phyloP scores from a whole-genome alignment of 2,329 filamentous ascomycete genomes.

The Pseudonectria buxi region DNA sequence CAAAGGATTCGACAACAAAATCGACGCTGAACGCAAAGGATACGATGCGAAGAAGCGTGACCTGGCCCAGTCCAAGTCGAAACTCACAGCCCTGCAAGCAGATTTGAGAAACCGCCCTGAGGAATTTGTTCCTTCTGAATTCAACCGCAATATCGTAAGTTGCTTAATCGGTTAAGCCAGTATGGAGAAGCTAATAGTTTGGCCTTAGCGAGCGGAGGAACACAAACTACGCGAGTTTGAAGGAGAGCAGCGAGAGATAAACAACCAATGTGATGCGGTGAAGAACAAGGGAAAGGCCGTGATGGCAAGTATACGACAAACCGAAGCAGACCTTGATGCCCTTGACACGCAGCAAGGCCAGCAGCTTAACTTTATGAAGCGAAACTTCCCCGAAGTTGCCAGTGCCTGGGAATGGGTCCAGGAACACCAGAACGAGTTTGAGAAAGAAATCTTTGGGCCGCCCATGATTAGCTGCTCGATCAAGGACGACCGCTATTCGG shows the following conservation, averaged over 20 bases:
- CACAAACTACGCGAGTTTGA: conserved; percentile 48
- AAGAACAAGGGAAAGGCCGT: conserved; percentile 36
- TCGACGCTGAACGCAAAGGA: conserved; percentile 44
- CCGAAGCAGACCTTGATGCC: conserved; percentile 44
- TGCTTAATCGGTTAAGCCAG: neutral
- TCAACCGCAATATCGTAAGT: conserved; percentile 67
- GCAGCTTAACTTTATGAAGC: conserved; percentile 59
- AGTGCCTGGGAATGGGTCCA: conserved; percentile 78
- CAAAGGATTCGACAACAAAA: conserved; percentile 36
- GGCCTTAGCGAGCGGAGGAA: conserved; percentile 51
- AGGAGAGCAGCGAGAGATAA: conserved; percentile 31
- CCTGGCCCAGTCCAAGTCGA: conserved; percentile 41
- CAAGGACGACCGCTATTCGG: conserved; percentile 60
- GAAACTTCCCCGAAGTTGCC: conserved; percentile 55
- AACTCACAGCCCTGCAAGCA: conserved; percentile 57
- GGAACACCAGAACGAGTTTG: conserved; percentile 60
- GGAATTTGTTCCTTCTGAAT: conserved; percentile 62
- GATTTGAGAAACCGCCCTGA: conserved; percentile 54
- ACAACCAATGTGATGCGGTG: conserved; percentile 35
- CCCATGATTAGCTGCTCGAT: conserved; percentile 74
- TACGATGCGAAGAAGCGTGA: conserved; percentile 47
- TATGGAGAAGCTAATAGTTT: conserved; percentile 17
- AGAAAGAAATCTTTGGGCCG: conserved; percentile 72
- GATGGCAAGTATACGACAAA: conserved; percentile 29
- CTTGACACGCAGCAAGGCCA: conserved; percentile 72